Conservation (phyloP, 2,329 filamentous ascomycete species). For the Magnaporthiopsis incrustans region DNA sequence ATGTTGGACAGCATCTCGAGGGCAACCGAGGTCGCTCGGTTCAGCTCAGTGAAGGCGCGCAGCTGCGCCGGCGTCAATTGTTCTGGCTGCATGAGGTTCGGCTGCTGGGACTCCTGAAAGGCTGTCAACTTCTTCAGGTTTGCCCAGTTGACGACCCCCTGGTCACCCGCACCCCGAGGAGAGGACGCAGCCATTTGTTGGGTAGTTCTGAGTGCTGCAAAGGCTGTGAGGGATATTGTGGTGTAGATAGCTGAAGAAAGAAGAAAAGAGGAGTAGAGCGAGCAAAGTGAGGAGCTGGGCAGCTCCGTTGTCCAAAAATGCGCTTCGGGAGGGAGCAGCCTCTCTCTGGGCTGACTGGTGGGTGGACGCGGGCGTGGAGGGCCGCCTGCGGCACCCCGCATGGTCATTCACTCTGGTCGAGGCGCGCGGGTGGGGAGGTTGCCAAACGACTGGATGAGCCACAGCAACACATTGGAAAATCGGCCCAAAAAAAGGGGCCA, state of each 20-base stretch:
- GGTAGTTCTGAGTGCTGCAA: too few relatives aligned
- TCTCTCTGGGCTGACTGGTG: background rate
- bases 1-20: background rate
- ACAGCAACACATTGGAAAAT: background rate
- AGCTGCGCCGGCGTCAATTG: slow-evolving; percentile 30
- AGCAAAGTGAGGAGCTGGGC: background rate
- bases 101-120: slow-evolving; percentile 29
- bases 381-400: background rate
- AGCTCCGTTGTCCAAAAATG: background rate
- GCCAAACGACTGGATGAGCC: background rate
- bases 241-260: background rate
- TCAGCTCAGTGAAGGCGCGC: slow-evolving; percentile 31
- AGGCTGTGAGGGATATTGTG: background rate
- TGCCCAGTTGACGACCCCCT: background rate
- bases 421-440: background rate
- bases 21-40: slow-evolving; percentile 14
- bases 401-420: background rate
- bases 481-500: background rate
- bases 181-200: background rate
- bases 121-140: slow-evolving; percentile 31
- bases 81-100: slow-evolving; percentile 21
- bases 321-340: background rate
- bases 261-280: background rate
- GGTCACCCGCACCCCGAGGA: background rate
- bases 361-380: background rate